phyloP scores from a whole-genome alignment of 1,139 yeast species.

The Zygoascus sp. region DNA sequence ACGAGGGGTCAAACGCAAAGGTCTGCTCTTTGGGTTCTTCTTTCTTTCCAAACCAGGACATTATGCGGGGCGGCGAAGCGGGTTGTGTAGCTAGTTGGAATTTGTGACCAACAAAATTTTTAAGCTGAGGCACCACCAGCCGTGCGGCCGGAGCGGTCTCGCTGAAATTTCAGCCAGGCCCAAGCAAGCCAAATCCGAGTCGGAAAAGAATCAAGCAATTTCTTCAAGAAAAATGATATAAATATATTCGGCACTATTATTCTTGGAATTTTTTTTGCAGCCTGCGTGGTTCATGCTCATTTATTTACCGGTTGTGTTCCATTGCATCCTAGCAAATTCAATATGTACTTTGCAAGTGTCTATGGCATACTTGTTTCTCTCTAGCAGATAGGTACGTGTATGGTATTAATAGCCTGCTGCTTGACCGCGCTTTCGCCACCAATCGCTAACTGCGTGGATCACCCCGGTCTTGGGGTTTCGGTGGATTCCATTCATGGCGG shows the following conservation, averaged over 20 bases:
- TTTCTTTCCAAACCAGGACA: constrained; percentile 60
- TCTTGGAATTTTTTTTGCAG: no score
- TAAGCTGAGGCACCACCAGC: not conserved
- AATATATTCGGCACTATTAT: no score
- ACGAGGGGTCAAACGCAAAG: constrained; percentile 57
- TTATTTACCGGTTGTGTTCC: no score
- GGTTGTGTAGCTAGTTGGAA: not conserved
- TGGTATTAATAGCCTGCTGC: constrained; percentile 42
- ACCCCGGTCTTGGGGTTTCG: constrained; percentile 35
- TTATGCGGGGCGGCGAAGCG: constrained; percentile 23
- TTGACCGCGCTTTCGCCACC: constrained; percentile 51
- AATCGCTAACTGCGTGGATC: constrained; percentile 53
- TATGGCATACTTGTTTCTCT: no score
- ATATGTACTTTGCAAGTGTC: no score
- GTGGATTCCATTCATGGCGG: constrained; percentile 49
- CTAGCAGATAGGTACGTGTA: no score
- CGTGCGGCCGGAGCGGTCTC: not conserved
- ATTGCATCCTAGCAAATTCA: no score
- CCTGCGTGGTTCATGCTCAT: no score
- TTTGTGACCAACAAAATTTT: constrained; percentile 2
- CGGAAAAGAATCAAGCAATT: no score
- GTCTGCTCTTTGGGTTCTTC: constrained; percentile 28
- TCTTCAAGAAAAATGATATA: no score
- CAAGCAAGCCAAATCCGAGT: no score
- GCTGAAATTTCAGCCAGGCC: not conserved